These are phyloP conservation scores for Malus sylvestris DNA, from an alignment of 306 rosid genomes.

Conservation along the genomic window DNA sequence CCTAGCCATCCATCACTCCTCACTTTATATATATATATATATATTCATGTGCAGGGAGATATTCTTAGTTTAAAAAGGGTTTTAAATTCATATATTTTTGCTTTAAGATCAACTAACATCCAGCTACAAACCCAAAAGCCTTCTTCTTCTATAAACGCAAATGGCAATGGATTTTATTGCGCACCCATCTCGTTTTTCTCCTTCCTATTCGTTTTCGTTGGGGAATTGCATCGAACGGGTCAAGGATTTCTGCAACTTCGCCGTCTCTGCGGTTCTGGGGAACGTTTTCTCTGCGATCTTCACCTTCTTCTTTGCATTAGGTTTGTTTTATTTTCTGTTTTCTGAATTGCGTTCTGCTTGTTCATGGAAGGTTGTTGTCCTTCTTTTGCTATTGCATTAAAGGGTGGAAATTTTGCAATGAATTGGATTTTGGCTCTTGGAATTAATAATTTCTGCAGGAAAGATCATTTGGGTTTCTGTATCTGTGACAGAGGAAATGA, in stretches of 20 bases:
- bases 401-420: background rate
- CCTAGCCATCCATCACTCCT: background rate
- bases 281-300: conserved; percentile 93
- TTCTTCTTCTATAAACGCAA: conserved; percentile 12
- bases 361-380: background rate
- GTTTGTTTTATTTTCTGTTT: conserved; percentile 26
- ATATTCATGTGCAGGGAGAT: background rate
- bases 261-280: conserved; percentile 68
- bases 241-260: conserved; percentile 51
- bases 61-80: background rate
- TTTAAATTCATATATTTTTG: conserved; percentile 27
- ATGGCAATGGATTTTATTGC: conserved; percentile 58
- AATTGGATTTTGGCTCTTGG: conserved; percentile 2
- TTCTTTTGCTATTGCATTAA: background rate
- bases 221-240: conserved; percentile 60
- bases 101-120: conserved; percentile 21
- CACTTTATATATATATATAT: background rate
- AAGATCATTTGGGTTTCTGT: background rate
- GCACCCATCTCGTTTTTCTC: conserved; percentile 47
- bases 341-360: background rate
- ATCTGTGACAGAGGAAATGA: background rate
- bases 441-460: background rate
- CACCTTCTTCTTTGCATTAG: conserved; percentile 94
- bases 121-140: background rate
- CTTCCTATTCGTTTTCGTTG: conserved; percentile 32